A percentile compares a stretch with the other conserved stretches of the same genome.
Conservation (phyloP, 1,139 yeast genomes). For the Sugiyamaella novakii region DNA sequence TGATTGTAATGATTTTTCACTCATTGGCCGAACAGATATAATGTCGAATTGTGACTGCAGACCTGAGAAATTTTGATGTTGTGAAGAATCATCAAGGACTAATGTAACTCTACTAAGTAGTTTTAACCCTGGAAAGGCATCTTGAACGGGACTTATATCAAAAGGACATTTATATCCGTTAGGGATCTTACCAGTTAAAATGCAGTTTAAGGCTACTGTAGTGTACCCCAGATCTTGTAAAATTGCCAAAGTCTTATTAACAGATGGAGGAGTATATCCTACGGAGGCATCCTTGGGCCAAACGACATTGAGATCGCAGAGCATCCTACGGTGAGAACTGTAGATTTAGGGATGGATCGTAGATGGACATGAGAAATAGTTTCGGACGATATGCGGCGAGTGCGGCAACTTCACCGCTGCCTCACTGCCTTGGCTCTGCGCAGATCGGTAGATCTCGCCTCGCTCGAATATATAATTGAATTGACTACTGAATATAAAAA, state of each 20-base stretch:
- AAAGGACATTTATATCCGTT: constrained; percentile 48
- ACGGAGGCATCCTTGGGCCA: constrained; percentile 68
- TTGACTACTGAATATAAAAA: too few species aligned
- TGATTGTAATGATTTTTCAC: constrained; percentile 76
- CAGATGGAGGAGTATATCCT: constrained; percentile 24
- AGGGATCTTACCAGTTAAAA: constrained; percentile 59
- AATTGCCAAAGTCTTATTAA: constrained; percentile 31
- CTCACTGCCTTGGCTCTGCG: too few species aligned
- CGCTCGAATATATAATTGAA: too few species aligned
- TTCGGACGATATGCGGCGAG: too few species aligned
- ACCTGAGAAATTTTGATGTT: constrained; percentile 56
- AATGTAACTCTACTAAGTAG: constrained; percentile 76
- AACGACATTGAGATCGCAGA: constrained; percentile 75
- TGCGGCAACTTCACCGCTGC: too few species aligned
- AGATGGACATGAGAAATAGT: too few species aligned
- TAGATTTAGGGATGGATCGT: too few species aligned
- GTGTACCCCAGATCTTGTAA: constrained; percentile 59
- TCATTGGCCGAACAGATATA: constrained; percentile 75
- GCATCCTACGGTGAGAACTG: constrained; percentile 48
- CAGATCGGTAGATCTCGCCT: too few species aligned
- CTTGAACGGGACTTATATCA: constrained; percentile 31
- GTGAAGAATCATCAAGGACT: constrained; percentile 73
- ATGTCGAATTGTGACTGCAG: constrained; percentile 58
- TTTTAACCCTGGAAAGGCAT: constrained; percentile 49
- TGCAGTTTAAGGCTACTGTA: constrained; percentile 71